Conservation (phyloP, 2,329 filamentous ascomycete genomes). For the Sporothrix protearum region DNA sequence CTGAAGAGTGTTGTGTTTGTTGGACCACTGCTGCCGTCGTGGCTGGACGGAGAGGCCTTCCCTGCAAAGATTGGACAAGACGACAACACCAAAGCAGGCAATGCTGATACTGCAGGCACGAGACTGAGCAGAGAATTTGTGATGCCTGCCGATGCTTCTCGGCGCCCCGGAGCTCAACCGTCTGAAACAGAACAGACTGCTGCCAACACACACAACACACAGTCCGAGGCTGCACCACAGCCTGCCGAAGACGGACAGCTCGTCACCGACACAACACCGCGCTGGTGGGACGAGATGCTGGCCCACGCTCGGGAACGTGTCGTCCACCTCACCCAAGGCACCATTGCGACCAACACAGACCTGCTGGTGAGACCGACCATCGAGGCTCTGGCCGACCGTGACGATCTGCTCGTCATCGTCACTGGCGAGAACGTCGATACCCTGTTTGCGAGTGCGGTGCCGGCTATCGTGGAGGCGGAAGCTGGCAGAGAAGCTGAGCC, state of each 20-base stretch:
- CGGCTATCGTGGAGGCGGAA: not conserved
- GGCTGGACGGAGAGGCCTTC: not conserved
- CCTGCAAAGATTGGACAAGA: not conserved
- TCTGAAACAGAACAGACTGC: not conserved
- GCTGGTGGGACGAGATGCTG: conserved; percentile 31
- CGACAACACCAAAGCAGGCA: not conserved
- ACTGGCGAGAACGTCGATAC: conserved; percentile 23
- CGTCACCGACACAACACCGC: conserved; percentile 2
- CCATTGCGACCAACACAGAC: conserved; percentile 23
- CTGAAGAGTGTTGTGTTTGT: conserved; percentile 27
- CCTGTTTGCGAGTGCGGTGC: conserved; percentile 15
- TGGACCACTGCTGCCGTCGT: conserved; percentile 14
- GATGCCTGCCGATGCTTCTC: not conserved
- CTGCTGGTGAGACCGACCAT: conserved; percentile 28
- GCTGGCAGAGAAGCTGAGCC: not conserved
- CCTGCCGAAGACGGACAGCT: not conserved
- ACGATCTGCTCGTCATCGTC: conserved; percentile 24
- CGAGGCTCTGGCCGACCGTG: conserved; percentile 21
- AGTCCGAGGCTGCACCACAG: not conserved
- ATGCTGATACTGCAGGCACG: not conserved
- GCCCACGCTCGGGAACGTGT: conserved; percentile 27
- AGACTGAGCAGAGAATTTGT: not conserved
- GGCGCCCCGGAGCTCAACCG: too few relatives aligned
- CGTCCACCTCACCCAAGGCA: conserved; percentile 29
- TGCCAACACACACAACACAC: too few relatives aligned